These are phyloP conservation scores for Carex littledalei DNA, from an alignment of 176 grass and related monocot species.

Conservation along the genomic window DNA sequence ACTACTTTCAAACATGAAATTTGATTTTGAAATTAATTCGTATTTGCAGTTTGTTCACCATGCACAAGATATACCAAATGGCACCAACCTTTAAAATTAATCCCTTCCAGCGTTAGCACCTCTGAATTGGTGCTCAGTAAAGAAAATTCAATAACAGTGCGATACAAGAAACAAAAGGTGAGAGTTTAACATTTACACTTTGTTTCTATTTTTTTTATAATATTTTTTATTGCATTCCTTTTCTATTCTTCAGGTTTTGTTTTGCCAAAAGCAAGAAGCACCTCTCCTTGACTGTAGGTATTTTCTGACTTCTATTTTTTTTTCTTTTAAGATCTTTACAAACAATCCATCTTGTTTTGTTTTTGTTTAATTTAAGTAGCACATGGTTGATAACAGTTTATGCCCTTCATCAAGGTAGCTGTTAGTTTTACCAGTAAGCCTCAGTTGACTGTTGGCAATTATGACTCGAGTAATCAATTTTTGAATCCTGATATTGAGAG, in stretches of 20 bases:
- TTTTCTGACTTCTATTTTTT: neutral
- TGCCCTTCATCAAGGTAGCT: too few species aligned
- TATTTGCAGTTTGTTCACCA: constrained; percentile 32
- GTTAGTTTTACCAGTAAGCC: too few species aligned
- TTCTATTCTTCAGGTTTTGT: constrained; percentile 43
- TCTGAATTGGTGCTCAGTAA: constrained; percentile 9
- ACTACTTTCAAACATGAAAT: neutral
- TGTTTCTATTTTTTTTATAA: neutral
- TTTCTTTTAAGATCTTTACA: neutral
- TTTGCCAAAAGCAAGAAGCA: constrained; percentile 48
- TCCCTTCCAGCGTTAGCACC: constrained; percentile 7
- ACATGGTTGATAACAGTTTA: neutral
- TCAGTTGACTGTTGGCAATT: too few species aligned
- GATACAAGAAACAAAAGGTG: constrained; percentile 39
- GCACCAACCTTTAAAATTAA: neutral
- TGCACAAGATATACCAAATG: neutral
- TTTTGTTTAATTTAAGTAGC: neutral
- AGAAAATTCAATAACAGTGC: neutral
- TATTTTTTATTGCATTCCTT: neutral
- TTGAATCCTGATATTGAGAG: neutral
- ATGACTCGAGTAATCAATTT: too few species aligned
- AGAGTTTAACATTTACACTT: neutral
- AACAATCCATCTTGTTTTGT: neutral
- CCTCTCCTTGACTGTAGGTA: constrained; percentile 53
- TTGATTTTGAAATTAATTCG: neutral